Percentiles rank a stretch among this genome's conserved stretches.
Conservation (phyloP, 805 yeast species). For the Pichia rugopelliculosa region DNA sequence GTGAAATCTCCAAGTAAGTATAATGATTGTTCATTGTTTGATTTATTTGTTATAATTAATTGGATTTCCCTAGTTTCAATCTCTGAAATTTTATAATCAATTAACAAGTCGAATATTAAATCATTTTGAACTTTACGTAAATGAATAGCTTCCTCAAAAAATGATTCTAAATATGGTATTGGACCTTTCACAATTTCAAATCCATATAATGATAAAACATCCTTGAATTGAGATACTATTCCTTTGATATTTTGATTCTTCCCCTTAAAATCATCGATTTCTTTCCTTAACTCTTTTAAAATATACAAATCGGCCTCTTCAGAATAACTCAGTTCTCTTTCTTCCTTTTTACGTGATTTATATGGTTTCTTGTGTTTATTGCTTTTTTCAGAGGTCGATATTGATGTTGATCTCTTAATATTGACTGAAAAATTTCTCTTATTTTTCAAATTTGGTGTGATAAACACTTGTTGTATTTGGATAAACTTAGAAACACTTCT, state of each 20-base stretch:
- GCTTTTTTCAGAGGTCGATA: neutral
- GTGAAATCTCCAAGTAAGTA: constrained; percentile 9
- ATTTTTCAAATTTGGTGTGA: neutral
- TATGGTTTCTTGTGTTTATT: neutral
- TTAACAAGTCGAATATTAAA: constrained; percentile 3
- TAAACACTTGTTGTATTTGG: neutral
- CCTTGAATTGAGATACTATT: constrained; percentile 1
- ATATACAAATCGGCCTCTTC: constrained; percentile 5
- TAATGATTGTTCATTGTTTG: neutral
- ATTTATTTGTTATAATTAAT: neutral
- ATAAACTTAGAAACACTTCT: neutral
- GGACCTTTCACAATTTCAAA: constrained; percentile 9
- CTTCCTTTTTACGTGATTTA: neutral
- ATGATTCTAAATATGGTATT: neutral
- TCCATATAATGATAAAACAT: constrained; percentile 4
- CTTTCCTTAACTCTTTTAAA: neutral
- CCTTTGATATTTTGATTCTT: constrained; percentile 1
- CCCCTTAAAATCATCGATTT: neutral
- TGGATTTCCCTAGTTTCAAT: constrained; percentile 8
- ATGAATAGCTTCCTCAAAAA: constrained; percentile 7
- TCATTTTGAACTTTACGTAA: neutral
- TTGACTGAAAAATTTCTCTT: neutral
- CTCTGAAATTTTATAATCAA: constrained; percentile 7
- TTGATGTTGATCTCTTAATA: neutral
- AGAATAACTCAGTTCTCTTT: neutral